A percentile compares a stretch with the other conserved stretches of the same genome.
Evolutionary conservation across 1,284 basidiomycete species (phyloP).

Genomic region (Pseudozyma pruni): DNA sequence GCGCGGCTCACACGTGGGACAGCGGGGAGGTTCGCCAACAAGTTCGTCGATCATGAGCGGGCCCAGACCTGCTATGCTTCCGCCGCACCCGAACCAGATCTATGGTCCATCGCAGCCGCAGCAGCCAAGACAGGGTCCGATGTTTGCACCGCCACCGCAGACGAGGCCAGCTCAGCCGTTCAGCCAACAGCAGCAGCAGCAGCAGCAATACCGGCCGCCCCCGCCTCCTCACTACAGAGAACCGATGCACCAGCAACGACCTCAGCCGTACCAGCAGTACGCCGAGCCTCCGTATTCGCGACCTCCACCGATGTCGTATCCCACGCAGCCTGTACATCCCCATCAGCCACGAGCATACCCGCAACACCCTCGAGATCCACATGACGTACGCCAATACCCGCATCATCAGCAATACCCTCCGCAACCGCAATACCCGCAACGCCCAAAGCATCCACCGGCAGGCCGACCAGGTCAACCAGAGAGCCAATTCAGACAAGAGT

Average conservation of each 20-base stretch:
- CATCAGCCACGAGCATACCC: conserved; percentile 4
- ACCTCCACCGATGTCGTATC: background rate
- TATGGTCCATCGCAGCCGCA: background rate
- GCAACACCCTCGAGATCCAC: background rate
- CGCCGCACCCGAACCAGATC: no score
- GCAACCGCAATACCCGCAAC: background rate
- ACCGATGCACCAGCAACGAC: background rate
- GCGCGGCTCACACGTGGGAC: no score
- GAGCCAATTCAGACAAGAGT: conserved; percentile 24
- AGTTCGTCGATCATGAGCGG: no score
- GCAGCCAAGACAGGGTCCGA: background rate
- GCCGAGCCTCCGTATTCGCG: background rate
- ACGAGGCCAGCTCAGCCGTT: background rate
- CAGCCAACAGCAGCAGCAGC: conserved; percentile 1
- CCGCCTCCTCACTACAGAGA: background rate
- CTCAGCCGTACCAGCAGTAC: background rate
- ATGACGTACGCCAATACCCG: background rate
- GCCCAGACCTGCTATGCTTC: no score
- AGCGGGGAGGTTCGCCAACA: no score
- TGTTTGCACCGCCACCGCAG: no score
- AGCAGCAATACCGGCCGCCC: background rate
- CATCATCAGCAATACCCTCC: background rate
- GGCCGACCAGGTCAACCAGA: no score
- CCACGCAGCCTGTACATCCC: background rate
- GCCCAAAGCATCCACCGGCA: background rate